Conservation (phyloP, 139 green algal genomes). For the Chlorella vulgaris region DNA sequence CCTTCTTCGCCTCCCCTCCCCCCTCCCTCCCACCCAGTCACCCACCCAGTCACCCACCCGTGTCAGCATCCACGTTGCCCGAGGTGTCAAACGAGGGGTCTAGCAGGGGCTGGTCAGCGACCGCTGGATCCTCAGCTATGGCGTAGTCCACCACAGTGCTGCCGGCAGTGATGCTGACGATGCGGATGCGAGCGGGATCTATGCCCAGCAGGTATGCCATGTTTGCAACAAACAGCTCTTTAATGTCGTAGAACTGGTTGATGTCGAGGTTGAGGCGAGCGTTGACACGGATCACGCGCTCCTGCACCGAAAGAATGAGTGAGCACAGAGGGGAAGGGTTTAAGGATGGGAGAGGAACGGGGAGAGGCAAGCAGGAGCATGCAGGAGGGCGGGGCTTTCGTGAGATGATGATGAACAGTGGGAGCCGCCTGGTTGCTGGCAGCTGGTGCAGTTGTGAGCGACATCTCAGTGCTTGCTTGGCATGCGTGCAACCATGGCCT, state of each 20-base stretch:
- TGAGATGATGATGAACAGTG: too few species aligned
- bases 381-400: too few species aligned
- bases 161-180: conserved; percentile 1
- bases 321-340: too few species aligned
- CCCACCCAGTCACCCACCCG: not conserved
- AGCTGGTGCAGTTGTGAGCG: too few species aligned
- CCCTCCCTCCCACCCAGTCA: too few species aligned
- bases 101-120: not conserved
- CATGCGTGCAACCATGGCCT: too few species aligned
- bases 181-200: not conserved
- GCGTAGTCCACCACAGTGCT: not conserved
- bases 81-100: not conserved
- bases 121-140: not conserved
- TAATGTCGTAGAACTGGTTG: conserved; percentile 3
- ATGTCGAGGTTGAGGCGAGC: conserved; percentile 4
- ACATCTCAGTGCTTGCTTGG: too few species aligned
- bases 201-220: not conserved
- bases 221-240: not conserved
- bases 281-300: not conserved
- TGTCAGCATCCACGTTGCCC: not conserved
- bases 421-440: too few species aligned
- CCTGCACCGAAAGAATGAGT: not conserved
- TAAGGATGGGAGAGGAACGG: too few species aligned
- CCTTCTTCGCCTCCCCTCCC: too few species aligned
- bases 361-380: not conserved